Conservation (phyloP, 2,329 filamentous ascomycete species). For the Diplodia sapinea region DNA sequence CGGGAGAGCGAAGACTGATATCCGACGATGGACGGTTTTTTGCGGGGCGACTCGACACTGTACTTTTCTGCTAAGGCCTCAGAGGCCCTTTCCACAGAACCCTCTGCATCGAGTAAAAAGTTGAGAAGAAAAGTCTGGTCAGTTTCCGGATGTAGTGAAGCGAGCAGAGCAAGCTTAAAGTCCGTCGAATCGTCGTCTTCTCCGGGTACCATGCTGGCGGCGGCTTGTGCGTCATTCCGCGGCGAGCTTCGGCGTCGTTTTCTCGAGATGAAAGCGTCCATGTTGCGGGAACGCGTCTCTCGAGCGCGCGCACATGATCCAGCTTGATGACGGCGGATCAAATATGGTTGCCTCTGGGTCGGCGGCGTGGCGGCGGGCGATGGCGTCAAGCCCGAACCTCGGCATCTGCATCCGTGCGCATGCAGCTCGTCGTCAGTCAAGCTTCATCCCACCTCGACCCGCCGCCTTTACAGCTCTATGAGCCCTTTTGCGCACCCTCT, state of each 20-base stretch:
- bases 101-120: conserved; percentile 75
- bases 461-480: conserved; percentile 22
- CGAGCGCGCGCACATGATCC: conserved; percentile 1
- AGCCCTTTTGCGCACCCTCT: conserved; percentile 9
- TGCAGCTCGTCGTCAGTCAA: conserved; percentile 10
- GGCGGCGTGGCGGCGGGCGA: background rate
- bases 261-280: conserved; percentile 49
- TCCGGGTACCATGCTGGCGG: conserved; percentile 16
- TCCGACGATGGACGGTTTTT: conserved; percentile 41
- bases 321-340: too few species aligned
- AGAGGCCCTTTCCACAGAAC: conserved; percentile 72
- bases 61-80: conserved; percentile 54
- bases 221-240: background rate
- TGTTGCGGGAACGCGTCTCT: conserved; percentile 32
- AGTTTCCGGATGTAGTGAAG: conserved; percentile 72
- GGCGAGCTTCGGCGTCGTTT: conserved; percentile 43
- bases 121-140: conserved; percentile 76
- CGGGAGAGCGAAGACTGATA: conserved; percentile 53
- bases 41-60: conserved; percentile 44
- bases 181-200: conserved; percentile 80
- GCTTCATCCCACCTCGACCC: conserved; percentile 14
- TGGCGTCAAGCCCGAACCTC: conserved; percentile 30
- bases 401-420: conserved; percentile 22
- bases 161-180: conserved; percentile 81
- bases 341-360: conserved; percentile 17